Conservation (phyloP, 305 asterid species). For the Fraxinus nigra region DNA sequence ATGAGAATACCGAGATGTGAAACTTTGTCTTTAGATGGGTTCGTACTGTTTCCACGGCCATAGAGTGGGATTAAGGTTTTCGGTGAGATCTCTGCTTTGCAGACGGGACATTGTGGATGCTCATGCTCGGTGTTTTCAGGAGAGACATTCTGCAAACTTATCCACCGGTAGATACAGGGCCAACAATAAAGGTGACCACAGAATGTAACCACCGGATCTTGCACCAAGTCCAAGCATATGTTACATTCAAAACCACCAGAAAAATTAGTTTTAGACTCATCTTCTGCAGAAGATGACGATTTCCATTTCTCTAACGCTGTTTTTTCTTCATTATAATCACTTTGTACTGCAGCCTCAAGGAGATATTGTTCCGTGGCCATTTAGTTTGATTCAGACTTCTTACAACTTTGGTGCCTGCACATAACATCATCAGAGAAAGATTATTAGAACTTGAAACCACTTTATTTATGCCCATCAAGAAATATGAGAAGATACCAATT, state of each 20-base stretch:
- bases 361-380: slow-evolving; percentile 34
- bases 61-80: slow-evolving; percentile 64
- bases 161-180: slow-evolving; percentile 89
- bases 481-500: background rate
- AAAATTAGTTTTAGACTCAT: slow-evolving; percentile 29
- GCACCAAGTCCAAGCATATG: slow-evolving; percentile 67
- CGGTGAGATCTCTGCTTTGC: slow-evolving; percentile 56
- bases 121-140: slow-evolving; percentile 27
- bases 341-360: slow-evolving; percentile 24
- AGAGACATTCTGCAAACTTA: slow-evolving; percentile 27
- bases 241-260: slow-evolving; percentile 63
- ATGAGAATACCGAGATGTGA: slow-evolving; percentile 29
- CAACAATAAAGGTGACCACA: slow-evolving; percentile 84
- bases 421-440: background rate
- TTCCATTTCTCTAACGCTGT: slow-evolving; percentile 28
- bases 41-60: slow-evolving; percentile 49
- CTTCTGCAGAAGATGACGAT: slow-evolving; percentile 20
- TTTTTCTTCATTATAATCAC: slow-evolving; percentile 6
- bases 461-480: background rate
- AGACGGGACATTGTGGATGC: slow-evolving; percentile 64
- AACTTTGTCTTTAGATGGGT: slow-evolving; percentile 26
- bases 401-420: background rate
- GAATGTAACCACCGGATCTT: background rate
- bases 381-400: background rate
- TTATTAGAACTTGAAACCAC: background rate